Base-by-base conservation (phyloP, 2,329 filamentous ascomycete genomes). In the Xylaria sp. region DNA sequence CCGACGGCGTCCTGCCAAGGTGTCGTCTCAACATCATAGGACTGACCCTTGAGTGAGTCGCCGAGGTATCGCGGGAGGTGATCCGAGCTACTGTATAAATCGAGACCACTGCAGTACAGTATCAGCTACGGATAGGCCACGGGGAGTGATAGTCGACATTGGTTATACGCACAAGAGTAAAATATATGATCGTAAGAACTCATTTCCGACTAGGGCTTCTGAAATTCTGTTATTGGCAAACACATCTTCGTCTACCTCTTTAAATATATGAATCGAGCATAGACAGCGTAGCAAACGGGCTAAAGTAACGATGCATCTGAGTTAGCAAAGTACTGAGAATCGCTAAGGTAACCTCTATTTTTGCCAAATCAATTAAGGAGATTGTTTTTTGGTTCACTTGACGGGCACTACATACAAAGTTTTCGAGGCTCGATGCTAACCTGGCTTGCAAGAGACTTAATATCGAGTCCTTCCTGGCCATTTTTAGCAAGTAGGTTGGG, bases 181-280 rank as follows among this genome's bases (percentile, higher is more conserved):
- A 20, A 80, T 72, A 60, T 80, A 81, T 28, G 79, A 77, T 4
- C 79, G 72, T 2, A 81, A 67, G 2, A 73, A 75, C 57, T 80
- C 78, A 57, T 81, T 81, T 6, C 68, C 60, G 1, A 80, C 77
- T 8, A 81, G 65, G 0, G 77, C 73, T 39, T 68, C 67, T 4
- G 80, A 80, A n/a, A 81, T 77, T n/a, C 55, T 43, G 67, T 81
- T 81, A 60, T 81, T 81, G 39, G 75, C 73, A 67, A 80, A 81
- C 5, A 67, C 55, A 50, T 80, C 76, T 32, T 74, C 70, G 0
- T 61, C 65, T 0, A 72, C 60, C 63, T 80, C 76, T 23, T 68
- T 36, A 67, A 81, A 80, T 48, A 81, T 72, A 57, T 79, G 76
- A 36, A 75, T 77, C 8, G 79, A 80, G 65, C 75, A 77, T 10